Evolutionary conservation across 2,329 filamentous ascomycete genomes (phyloP), one percentile per base, ranked within the genome.

Genomic region (Aspergillus felis): DNA sequence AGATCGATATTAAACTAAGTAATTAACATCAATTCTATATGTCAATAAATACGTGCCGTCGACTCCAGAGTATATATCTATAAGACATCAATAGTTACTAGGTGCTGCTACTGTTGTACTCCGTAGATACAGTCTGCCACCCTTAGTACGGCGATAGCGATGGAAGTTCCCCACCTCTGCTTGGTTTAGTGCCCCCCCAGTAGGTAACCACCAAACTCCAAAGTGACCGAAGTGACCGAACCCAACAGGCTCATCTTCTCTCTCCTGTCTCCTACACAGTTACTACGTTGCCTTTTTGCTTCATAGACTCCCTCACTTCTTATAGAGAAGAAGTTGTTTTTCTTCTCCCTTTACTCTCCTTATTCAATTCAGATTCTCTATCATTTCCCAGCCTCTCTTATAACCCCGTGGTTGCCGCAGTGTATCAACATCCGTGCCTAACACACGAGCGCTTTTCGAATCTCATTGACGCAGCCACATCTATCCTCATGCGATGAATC

Each of bases 401-500:
- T 20, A 49, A 25, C 29, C 25, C 32, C 54, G 56, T 56, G 42
- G 50, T 44, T 53, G 56, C 54, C 55, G 52, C 56, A 28, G 51
- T 50, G 35, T 54, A 59, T 59, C 57, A 57, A 35, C 44, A 52
- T 46, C 57, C 54, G 62, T 63, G 56, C 57, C 58, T 55, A 41
- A 50, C 54, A 53, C 41, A 53, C 55, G 56, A 60, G 53, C 50
- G 52, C 54, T 49, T 50, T 51, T 50, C 38, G 51, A 53, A 55
- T 57, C 52, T 53, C 47, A 48, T 54, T 58, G 44, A 44, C 47
- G 56, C 49, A 32, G 32, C 46, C 52, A 35, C 53, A 35, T 42
- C 12, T 25, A 14, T 20, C 14, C 17, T 35, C 55, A 50, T 67
- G 65, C 60, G 62, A 67, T 66, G 64, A 55, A 58, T 57, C 42